Percentiles rank a stretch among this genome's conserved stretches.
These are phyloP conservation scores for Fomitopsis schrenkii DNA, from an alignment of 1,284 basidiomycete species.

Conservation along the genomic window DNA sequence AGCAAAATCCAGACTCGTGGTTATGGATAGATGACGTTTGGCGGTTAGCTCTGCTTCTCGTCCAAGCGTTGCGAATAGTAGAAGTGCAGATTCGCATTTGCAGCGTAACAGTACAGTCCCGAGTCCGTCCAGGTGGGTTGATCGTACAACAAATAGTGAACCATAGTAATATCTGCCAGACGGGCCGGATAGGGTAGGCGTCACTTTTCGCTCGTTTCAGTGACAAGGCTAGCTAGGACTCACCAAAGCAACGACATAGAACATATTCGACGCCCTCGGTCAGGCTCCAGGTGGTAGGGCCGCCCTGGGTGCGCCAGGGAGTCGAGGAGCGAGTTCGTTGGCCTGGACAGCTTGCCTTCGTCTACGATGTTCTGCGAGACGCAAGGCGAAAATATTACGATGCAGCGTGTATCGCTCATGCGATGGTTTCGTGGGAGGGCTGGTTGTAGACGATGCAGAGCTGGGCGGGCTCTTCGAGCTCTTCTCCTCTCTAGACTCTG, in stretches of 20 bases:
- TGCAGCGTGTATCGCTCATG: constrained; percentile 38
- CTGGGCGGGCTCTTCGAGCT: constrained; percentile 14
- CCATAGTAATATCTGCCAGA: not conserved
- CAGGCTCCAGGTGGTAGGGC: constrained; percentile 11
- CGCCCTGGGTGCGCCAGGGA: constrained; percentile 32
- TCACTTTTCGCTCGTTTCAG: not conserved
- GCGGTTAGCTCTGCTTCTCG: not conserved
- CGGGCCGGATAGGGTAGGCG: not conserved
- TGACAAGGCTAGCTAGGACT: not conserved
- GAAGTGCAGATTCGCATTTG: not conserved
- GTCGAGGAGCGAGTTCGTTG: constrained; percentile 34
- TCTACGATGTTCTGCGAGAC: constrained; percentile 35
- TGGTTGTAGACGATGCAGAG: constrained; percentile 12
- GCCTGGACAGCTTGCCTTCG: constrained; percentile 32
- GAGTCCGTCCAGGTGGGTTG: not conserved
- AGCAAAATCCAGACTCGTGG: not conserved
- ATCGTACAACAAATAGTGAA: not conserved
- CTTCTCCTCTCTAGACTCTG: constrained; percentile 13
- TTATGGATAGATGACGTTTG: not conserved
- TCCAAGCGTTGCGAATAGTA: not conserved
- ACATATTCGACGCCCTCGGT: not conserved
- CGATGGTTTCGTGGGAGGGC: constrained; percentile 19
- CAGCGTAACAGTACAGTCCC: not conserved
- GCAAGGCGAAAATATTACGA: constrained; percentile 37
- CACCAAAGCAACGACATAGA: not conserved